phyloP scores from a whole-genome alignment of 2,329 filamentous ascomycete genomes.

The Fusarium marasasianum region DNA sequence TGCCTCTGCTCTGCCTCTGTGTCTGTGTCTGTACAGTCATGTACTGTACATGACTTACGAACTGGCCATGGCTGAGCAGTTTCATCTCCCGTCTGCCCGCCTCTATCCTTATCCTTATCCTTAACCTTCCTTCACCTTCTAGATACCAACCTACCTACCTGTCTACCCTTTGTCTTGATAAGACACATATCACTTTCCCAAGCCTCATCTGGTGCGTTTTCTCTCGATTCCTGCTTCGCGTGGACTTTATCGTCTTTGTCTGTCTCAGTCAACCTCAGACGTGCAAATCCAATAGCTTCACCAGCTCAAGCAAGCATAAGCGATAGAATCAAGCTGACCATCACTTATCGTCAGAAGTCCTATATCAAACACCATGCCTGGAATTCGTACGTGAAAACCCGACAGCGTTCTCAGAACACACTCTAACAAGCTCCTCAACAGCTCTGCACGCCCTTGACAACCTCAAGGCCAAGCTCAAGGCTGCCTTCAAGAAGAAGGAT shows the following conservation, averaged over 20 bases:
- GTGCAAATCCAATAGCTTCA: background rate
- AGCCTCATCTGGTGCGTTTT: constrained; percentile 19
- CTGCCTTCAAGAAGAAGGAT: constrained; percentile 60
- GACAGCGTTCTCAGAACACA: background rate
- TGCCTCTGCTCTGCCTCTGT: background rate
- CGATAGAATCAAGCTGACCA: constrained; percentile 21
- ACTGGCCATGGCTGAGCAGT: constrained; percentile 18
- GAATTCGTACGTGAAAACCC: constrained; percentile 58
- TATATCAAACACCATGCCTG: constrained; percentile 56
- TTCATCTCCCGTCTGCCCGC: constrained; percentile 24
- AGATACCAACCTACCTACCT: background rate
- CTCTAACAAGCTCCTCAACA: constrained; percentile 45
- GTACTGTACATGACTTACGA: constrained; percentile 11
- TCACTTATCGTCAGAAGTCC: constrained; percentile 1
- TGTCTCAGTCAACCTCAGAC: background rate
- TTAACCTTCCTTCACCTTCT: constrained; percentile 2
- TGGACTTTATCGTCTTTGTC: background rate
- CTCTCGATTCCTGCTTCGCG: background rate
- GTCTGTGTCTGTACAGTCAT: background rate
- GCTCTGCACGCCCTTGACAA: constrained; percentile 63
- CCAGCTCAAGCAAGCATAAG: background rate
- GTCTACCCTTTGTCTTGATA: background rate
- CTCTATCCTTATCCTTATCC: constrained; percentile 11
- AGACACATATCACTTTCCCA: background rate
- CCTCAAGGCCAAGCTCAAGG: constrained; percentile 65